These are phyloP conservation scores for Hanseniaspora uvarum DNA, from an alignment of 1,139 yeast species.

Conservation along the genomic window DNA sequence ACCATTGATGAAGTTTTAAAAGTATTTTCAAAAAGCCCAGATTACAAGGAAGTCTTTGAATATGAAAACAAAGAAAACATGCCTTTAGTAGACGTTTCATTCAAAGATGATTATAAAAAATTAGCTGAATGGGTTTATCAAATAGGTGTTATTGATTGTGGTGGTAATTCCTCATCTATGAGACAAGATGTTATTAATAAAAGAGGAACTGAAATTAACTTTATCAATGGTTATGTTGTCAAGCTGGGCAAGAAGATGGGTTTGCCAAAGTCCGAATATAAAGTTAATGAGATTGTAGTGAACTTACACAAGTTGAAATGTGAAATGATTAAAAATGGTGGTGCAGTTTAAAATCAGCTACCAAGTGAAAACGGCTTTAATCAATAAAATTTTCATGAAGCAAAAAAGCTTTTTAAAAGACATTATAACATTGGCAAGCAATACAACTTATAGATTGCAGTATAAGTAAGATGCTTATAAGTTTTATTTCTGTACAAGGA, in stretches of 20 bases:
- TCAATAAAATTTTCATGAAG: not conserved
- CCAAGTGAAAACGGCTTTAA: not conserved
- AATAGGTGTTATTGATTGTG: constrained; percentile 39
- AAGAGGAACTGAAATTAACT: constrained; percentile 63
- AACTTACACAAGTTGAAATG: constrained; percentile 32
- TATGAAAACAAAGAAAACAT: constrained; percentile 13
- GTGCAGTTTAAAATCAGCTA: not conserved
- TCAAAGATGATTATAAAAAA: constrained; percentile 35
- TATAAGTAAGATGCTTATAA: too few species aligned
- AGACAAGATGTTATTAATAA: constrained; percentile 61
- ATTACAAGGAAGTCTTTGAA: constrained; percentile 12
- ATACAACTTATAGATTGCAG: not conserved
- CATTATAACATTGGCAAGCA: too few species aligned
- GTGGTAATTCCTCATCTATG: constrained; percentile 73
- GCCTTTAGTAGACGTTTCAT: constrained; percentile 12
- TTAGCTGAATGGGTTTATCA: constrained; percentile 39
- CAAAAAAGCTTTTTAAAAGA: too few species aligned
- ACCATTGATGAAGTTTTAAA: constrained; percentile 42
- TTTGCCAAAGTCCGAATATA: constrained; percentile 24
- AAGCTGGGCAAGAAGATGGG: constrained; percentile 35
- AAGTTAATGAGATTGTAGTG: constrained; percentile 30
- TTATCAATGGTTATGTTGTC: constrained; percentile 65
- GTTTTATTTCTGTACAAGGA: too few species aligned
- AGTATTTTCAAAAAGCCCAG: constrained; percentile 30
- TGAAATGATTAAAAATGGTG: constrained; percentile 19